phyloP scores from a whole-genome alignment of 148 eudicot genomes.

The Cornus kousa region DNA sequence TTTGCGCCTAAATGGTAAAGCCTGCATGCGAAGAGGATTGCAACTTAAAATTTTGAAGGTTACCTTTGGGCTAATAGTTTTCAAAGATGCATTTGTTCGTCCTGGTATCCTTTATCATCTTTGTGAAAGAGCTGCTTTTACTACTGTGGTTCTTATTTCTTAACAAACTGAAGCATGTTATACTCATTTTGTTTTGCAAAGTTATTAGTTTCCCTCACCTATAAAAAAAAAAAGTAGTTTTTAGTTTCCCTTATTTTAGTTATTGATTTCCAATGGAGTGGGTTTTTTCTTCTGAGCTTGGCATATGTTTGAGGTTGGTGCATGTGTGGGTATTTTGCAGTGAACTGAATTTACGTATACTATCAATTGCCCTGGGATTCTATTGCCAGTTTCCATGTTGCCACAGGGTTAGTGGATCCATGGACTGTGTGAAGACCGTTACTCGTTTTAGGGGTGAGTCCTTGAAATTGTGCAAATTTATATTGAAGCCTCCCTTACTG shows the following conservation, averaged over 20 bases:
- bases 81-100: not conserved
- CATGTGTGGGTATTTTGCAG: conserved; percentile 12
- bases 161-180: not conserved
- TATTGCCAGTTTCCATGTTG: conserved; percentile 56
- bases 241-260: not conserved
- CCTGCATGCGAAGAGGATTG: not conserved
- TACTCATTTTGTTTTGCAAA: not conserved
- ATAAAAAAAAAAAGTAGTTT: not conserved
- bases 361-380: conserved; percentile 14
- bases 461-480: not conserved
- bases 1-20: not conserved
- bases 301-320: not conserved
- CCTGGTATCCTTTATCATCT: not conserved
- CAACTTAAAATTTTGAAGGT: no score
- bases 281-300: not conserved
- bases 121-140: not conserved
- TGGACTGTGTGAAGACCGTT: conserved; percentile 51
- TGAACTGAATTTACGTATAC: conserved; percentile 7
- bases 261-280: not conserved
- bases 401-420: conserved; percentile 65
- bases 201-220: not conserved
- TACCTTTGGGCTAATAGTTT: not conserved
- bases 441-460: conserved; percentile 49
- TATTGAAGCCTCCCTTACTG: not conserved
- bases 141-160: not conserved